Conservation (phyloP, 805 yeast genomes). For the Starmerella floricola region DNA sequence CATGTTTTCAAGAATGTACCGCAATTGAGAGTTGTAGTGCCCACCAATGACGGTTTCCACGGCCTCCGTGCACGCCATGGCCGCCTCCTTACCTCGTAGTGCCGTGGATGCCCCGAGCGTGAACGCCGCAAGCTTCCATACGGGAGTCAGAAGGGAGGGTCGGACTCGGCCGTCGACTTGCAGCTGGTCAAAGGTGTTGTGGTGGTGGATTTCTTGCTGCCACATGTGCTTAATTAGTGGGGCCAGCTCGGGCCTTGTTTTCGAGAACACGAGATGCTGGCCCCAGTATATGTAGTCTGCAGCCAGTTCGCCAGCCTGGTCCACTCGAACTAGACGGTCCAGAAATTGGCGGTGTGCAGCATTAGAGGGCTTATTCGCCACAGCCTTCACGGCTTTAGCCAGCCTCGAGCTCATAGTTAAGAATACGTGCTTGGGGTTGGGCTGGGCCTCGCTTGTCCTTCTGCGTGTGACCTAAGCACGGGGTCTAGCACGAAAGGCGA, state of each 20-base stretch:
- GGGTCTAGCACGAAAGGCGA: too few relatives aligned
- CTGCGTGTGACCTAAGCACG: too few relatives aligned
- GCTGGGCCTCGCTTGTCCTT: too few relatives aligned
- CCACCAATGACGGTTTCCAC: slow-evolving; percentile 97
- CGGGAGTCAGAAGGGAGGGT: slow-evolving; percentile 82
- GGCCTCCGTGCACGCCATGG: slow-evolving; percentile 99
- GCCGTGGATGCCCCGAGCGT: slow-evolving; percentile 83
- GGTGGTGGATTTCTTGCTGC: slow-evolving; percentile 94
- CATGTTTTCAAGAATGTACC: slow-evolving; percentile 60
- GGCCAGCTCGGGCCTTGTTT: slow-evolving; percentile 58
- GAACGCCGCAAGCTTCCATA: slow-evolving; percentile 87
- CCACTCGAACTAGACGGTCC: slow-evolving; percentile 53
- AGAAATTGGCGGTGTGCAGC: slow-evolving; percentile 23
- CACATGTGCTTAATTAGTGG: slow-evolving; percentile 89
- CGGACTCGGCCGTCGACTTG: slow-evolving; percentile 72
- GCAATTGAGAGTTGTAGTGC: slow-evolving; percentile 82
- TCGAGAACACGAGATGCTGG: slow-evolving; percentile 64
- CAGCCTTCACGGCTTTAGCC: slow-evolving; percentile 22
- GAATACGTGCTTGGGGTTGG: too few relatives aligned
- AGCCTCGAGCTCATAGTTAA: slow-evolving; percentile 8
- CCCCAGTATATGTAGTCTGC: slow-evolving; percentile 90
- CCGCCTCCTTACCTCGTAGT: slow-evolving; percentile 78
- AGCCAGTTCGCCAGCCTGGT: slow-evolving; percentile 96
- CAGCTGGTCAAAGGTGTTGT: slow-evolving; percentile 64
- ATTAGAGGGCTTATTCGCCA: slow-evolving; percentile 19